Evolutionary conservation across 2,329 filamentous ascomycete species (phyloP), one percentile per base, ranked within the genome.

Genomic region (Beauveria sp.): DNA sequence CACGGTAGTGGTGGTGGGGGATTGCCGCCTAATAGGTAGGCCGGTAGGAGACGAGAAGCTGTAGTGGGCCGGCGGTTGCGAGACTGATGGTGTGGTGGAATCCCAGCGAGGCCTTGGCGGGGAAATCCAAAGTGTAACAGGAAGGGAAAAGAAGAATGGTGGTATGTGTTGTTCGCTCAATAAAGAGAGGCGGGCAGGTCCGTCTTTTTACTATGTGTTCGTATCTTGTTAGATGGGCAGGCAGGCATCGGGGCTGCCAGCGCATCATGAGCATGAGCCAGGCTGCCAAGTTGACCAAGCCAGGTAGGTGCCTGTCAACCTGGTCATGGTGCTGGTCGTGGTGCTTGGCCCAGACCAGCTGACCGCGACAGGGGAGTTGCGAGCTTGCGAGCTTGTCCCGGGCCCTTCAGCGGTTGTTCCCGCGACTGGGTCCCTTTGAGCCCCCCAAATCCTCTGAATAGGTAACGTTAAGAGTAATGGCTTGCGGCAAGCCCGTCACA

Each of bases 381-480:
- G 24, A 50, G 49, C 42, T 43, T 14, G 42, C 8, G 24, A 50
- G 40, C 42, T 43, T n/a, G 42, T 45, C 40, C 38, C 51, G 51
- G 51, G 55, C 53, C 26, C 38, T 53, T 58, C 30, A 52, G 54
- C 60, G 60, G 54, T 47, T 62, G 60, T 58, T 62, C 60, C 60
- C 60, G 60, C 53, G 47, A 59, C 30, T 18, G 56, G 47, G 47
- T 42, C 18, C 28, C 8, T 14, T 20, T 16, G 26, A 50, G 47
- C 24, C 40, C 8, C 40, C 3, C 40, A 43, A 43, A 9, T 4
- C 30, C 12, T 34, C 30, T 14, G 30, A 34, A 34, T 34, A 34
- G 12, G 12, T 1, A 24, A 3, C 22, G 22, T 22, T 24, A 24
- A 24, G 2, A 22, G 22, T 28, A 38, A 16, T 38, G 34, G 12